Evolutionary conservation across 495 filamentous ascomycete genomes (phyloP), one percentile per base, ranked within the genome.

Genomic region (Oidiodendron maius): DNA sequence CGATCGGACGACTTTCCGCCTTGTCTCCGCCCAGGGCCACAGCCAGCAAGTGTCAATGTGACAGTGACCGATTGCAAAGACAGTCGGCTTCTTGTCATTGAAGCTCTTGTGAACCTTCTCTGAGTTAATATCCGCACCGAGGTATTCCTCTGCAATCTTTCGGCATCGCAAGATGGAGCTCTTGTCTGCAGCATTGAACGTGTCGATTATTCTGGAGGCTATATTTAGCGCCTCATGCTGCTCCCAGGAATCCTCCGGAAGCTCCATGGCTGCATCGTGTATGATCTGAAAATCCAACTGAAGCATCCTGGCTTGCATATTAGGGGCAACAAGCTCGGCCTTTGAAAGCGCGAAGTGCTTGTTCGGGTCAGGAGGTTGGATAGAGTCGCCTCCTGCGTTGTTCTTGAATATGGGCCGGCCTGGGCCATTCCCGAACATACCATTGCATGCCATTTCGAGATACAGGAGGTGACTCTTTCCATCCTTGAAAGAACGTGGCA

Each of bases 11-110:
- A 89, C 76, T 63, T 89, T 89, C 40, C 84, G 78, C 62, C 86
- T 87, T 0, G 85, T 89, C 66, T 89, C 85, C 11, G 82, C 85
- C 70, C 80, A 89, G 1, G 85, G 85, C 85, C 85, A 89, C 8
- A 89, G 65, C 85, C 85, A 89, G 61, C 83, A 87, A 1, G 82
- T 39, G 28, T 48, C 46, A 46, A 89, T 89, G 57, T 89, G 85
- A 51, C 85, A 89, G 62, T 89, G 79, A 2, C 85, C 85, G 26
- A 86, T 83, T 8, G 70, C 85, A 54, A 74, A 81, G 11, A 88
- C 81, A 30, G 83, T 69, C 0, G 79, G 70, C 11, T 80, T 61
- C 1, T 75, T 72, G 34, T 77, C 75, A 21, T 64, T 72, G 13
- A 39, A 6, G 44, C 44, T 46, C 15, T 78, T 64, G 52, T 89